A percentile compares a stretch with the other conserved stretches of the same genome.
Conservation (phyloP, 345 rosid genomes). For the Eucalyptus brandiana region DNA sequence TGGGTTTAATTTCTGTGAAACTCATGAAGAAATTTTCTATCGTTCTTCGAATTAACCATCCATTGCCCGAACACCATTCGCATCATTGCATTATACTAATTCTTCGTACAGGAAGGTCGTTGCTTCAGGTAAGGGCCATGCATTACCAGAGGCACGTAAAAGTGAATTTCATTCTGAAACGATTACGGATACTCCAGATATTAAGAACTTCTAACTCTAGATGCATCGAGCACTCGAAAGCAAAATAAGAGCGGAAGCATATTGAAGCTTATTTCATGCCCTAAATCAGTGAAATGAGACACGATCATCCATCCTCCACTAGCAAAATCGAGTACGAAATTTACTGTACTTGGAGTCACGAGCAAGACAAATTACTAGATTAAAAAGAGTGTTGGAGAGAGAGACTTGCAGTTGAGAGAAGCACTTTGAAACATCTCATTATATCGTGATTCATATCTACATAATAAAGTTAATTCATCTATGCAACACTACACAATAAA, state of each 20-base stretch:
- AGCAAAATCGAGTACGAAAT: not conserved
- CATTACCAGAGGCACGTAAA: not conserved
- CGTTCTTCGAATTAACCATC: accelerated
- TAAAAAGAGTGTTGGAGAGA: not conserved
- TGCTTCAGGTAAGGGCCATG: not conserved
- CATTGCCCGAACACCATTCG: not conserved
- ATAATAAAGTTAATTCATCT: not conserved
- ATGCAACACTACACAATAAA: not conserved
- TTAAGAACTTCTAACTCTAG: not conserved
- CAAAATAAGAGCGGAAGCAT: not conserved
- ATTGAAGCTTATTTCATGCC: not conserved
- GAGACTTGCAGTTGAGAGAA: not conserved
- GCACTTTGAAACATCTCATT: not conserved
- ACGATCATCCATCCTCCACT: not conserved
- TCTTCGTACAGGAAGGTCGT: too few relatives aligned
- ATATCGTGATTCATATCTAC: not conserved
- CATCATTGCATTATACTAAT: not conserved
- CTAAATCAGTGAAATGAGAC: not conserved
- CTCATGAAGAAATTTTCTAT: too few relatives aligned
- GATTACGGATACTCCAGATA: not conserved
- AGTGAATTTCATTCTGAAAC: not conserved
- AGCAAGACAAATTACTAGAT: not conserved
- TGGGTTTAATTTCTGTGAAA: not conserved
- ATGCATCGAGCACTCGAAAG: not conserved
- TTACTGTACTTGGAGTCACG: too few relatives aligned